phyloP scores from a whole-genome alignment of 1,139 yeast genomes.

The Pichia sorboxylosa region DNA sequence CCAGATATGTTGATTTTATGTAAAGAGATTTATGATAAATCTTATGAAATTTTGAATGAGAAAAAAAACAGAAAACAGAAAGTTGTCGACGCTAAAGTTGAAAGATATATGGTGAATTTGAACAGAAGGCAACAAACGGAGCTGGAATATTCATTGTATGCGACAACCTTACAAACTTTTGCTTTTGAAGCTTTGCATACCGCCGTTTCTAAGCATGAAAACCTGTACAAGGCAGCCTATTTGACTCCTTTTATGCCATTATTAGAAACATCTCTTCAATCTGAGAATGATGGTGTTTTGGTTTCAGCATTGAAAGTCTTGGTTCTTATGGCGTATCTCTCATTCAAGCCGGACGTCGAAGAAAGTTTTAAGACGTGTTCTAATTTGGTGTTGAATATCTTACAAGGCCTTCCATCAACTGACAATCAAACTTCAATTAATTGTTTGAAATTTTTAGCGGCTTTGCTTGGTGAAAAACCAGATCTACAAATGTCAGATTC shows the following conservation, averaged over 20 bases:
- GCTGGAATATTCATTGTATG: constrained; percentile 38
- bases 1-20: constrained; percentile 58
- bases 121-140: constrained; percentile 48
- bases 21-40: constrained; percentile 57
- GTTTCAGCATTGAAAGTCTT: constrained; percentile 58
- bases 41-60: constrained; percentile 27
- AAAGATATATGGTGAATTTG: constrained; percentile 58
- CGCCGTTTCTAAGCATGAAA: constrained; percentile 51
- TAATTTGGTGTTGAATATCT: constrained; percentile 50
- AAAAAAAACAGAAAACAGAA: constrained; percentile 18
- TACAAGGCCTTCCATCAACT: constrained; percentile 70
- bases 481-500: constrained; percentile 57
- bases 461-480: constrained; percentile 58
- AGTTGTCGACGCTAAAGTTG: constrained; percentile 22
- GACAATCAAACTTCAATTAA: constrained; percentile 77
- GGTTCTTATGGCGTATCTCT: constrained; percentile 47
- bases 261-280: constrained; percentile 47
- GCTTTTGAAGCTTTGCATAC: constrained; percentile 68
- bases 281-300: constrained; percentile 63
- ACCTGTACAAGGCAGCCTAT: constrained; percentile 47
- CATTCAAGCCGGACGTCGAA: constrained; percentile 46
- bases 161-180: constrained; percentile 58
- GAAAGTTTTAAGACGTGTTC: constrained; percentile 47
- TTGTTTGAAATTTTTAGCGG: constrained; percentile 61
- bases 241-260: constrained; percentile 68